These are phyloP conservation scores for Alternaria sp. DNA, from an alignment of 2,329 filamentous ascomycete genomes.

Conservation along the genomic window DNA sequence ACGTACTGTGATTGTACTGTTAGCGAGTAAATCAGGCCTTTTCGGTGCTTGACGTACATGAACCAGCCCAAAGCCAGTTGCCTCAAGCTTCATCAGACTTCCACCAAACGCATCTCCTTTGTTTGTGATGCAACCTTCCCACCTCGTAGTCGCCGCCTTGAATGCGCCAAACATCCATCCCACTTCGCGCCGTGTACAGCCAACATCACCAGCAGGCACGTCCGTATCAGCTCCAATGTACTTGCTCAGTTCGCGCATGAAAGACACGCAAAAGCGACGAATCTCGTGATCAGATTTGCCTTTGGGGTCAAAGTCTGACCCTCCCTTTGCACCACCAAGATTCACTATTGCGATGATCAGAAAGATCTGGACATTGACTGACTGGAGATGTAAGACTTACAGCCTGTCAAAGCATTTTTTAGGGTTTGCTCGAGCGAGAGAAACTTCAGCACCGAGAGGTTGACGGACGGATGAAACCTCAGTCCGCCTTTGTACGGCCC, in stretches of 20 bases:
- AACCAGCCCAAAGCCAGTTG: neutral
- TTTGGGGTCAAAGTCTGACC: neutral
- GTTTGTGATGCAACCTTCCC: neutral
- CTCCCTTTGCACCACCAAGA: neutral
- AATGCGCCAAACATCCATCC: neutral
- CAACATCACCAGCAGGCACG: neutral
- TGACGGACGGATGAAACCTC: neutral
- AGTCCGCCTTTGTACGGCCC: neutral
- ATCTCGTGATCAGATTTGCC: neutral
- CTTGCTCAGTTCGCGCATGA: neutral
- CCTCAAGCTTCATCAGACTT: neutral
- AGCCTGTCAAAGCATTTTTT: neutral
- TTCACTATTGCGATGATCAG: neutral
- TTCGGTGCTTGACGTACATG: neutral
- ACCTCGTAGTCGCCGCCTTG: neutral
- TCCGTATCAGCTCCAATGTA: neutral
- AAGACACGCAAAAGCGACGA: neutral
- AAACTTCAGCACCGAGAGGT: neutral
- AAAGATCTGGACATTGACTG: neutral
- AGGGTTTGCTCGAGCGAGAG: neutral
- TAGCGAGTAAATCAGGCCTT: neutral
- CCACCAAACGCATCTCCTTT: neutral
- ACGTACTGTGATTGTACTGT: neutral
- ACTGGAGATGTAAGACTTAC: neutral
- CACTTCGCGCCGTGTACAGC: neutral